Evolutionary conservation across 169 alveolate genomes (phyloP), one percentile per base, ranked within the genome.

Genomic region (Amoebophrya sp.): DNA sequence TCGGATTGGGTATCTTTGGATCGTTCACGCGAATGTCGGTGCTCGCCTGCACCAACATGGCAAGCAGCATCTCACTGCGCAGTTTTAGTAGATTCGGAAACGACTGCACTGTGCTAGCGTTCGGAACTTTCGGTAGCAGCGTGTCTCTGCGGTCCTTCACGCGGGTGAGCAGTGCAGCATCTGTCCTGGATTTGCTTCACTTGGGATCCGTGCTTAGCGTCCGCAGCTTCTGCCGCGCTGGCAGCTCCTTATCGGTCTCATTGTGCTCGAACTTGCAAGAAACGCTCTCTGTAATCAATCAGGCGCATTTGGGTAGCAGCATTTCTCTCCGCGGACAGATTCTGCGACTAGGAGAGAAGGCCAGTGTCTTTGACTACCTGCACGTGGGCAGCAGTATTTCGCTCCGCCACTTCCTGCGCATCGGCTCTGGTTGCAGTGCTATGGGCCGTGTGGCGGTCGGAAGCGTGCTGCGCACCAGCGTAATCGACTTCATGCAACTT

Each of bases 401-500:
- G 53, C 3, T 89, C 0, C 36, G 90, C 2, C 33, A 24, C 34
- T 14, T 1, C 90, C n/a, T 33, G 24, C 36, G 90, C n/a, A 3
- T 14, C 90, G 90, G 90, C 1, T 12, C 29, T 47, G 65, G 18
- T 18, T 6, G 29, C 6, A 12, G 29, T 6, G 65, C 18, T 12
- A 47, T 47, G 6, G 65, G 65, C 18, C 6, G 65, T 2, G 40
- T 47, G 6, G 65, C 90, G 90, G n/a, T 34, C 39, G 53, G 90
- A 47, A 24, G 36, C 90, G 1, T 24, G 29, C 53, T 89, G 24
- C 40, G 40, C 41, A 10, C 39, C 26, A 26, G 54, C 40, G 90
- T 89, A 2, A 34, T 89, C 90, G 90, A 89, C 90, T 89, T 89
- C 47, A 40, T 89, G 90, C 90, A 40, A 26, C 41, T 89, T 6